Percentiles rank a stretch among this genome's conserved stretches.
These are phyloP conservation scores for Didymella pinodella DNA, from an alignment of 2,329 filamentous ascomycete species.

Conservation along the genomic window DNA sequence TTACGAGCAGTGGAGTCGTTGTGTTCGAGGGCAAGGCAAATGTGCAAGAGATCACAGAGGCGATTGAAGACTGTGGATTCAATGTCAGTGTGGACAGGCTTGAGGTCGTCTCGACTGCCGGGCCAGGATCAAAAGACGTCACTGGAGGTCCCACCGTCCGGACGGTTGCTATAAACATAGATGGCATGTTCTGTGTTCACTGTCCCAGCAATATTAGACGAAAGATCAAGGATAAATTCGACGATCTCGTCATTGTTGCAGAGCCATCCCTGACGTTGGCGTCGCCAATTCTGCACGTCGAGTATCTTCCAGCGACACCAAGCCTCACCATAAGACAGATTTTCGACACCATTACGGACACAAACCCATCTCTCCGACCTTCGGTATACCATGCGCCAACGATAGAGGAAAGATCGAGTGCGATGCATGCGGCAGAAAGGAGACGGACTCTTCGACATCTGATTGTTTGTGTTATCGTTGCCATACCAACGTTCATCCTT, in stretches of 20 bases:
- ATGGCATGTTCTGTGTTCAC: constrained; percentile 58
- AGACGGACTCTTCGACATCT: constrained; percentile 74
- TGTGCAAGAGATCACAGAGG: constrained; percentile 55
- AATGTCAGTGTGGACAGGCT: constrained; percentile 52
- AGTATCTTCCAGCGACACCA: constrained; percentile 73
- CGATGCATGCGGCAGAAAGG: constrained; percentile 75
- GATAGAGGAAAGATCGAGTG: constrained; percentile 79
- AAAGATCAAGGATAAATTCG: constrained; percentile 62
- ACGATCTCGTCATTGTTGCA: constrained; percentile 59
- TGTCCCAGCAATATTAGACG: constrained; percentile 61
- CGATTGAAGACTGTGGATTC: constrained; percentile 60
- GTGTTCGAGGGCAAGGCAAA: constrained; percentile 58
- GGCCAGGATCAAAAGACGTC: constrained; percentile 6
- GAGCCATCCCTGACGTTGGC: constrained; percentile 64
- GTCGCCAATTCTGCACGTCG: constrained; percentile 71
- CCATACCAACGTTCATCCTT: constrained; percentile 84
- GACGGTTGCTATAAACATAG: constrained; percentile 47
- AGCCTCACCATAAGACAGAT: constrained; percentile 78
- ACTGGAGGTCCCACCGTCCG: constrained; percentile 36
- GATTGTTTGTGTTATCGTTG: constrained; percentile 70
- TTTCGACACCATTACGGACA: constrained; percentile 69
- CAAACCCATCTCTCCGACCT: constrained; percentile 71
- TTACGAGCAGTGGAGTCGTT: constrained; percentile 60
- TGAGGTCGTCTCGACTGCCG: constrained; percentile 25
- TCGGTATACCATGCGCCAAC: constrained; percentile 81